These are phyloP conservation scores for Suillus weaverae DNA, from an alignment of 768 basidiomycete genomes.

Conservation along the genomic window DNA sequence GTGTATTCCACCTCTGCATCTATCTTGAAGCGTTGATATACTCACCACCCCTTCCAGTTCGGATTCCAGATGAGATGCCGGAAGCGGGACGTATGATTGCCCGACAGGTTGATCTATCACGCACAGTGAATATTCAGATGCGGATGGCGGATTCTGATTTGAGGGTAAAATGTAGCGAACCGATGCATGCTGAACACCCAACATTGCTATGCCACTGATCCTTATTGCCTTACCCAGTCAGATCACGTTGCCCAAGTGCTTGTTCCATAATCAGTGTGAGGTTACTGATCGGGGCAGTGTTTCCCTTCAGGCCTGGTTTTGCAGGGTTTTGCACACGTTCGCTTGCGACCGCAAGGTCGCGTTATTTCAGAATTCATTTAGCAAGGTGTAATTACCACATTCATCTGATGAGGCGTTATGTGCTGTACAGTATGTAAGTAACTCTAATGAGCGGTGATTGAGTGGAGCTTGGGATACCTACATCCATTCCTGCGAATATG, in stretches of 20 bases:
- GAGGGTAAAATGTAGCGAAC: neutral
- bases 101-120: too few species aligned
- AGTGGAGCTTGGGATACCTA: neutral
- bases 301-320: neutral
- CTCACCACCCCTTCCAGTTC: neutral
- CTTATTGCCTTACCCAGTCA: neutral
- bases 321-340: neutral
- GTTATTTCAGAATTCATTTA: neutral
- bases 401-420: neutral
- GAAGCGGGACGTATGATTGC: neutral
- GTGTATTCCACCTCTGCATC: neutral
- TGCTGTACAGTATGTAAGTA: neutral
- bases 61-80: neutral
- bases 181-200: neutral
- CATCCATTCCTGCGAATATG: neutral
- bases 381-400: neutral
- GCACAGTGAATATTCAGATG: neutral
- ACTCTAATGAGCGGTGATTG: constrained; percentile 1
- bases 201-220: neutral
- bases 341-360: neutral
- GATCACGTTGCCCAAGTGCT: neutral
- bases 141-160: neutral
- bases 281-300: neutral
- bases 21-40: neutral
- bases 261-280: neutral